Conservation (phyloP, 2,329 filamentous ascomycete genomes). For the Escovopsis sp. region DNA sequence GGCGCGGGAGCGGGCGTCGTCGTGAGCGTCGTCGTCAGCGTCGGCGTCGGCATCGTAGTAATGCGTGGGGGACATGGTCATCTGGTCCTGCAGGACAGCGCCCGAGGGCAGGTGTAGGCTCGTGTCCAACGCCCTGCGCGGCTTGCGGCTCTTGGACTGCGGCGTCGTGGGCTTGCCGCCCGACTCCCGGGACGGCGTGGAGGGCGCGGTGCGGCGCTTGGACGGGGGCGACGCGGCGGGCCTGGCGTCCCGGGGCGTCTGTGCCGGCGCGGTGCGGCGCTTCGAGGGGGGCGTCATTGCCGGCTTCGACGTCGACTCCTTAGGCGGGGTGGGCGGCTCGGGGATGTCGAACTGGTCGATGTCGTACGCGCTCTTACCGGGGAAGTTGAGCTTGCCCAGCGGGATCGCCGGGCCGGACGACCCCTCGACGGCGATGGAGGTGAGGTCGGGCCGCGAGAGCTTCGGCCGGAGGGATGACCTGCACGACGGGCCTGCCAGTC, state of each 20-base stretch:
- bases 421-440: neutral
- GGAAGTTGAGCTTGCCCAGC: conserved; percentile 4
- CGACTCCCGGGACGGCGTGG: no score
- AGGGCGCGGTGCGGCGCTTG: neutral
- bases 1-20: neutral
- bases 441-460: conserved; percentile 9
- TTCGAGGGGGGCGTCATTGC: neutral
- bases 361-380: conserved; percentile 5
- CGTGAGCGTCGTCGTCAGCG: conserved; percentile 23
- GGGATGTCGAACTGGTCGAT: conserved; percentile 5
- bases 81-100: conserved; percentile 8
- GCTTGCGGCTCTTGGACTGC: neutral
- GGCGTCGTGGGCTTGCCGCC: neutral
- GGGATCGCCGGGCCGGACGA: neutral
- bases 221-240: neutral
- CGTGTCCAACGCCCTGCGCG: neutral
- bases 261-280: neutral
- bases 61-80: conserved; percentile 27
- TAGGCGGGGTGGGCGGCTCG: neutral
- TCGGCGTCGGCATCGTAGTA: conserved; percentile 29
- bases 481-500: conserved; percentile 8
- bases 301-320: neutral
- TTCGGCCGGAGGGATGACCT: conserved; percentile 15
- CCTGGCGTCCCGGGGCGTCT: neutral
- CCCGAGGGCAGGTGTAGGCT: neutral